Conservation (phyloP, 495 filamentous ascomycete genomes). For the Tetracladium setigerum region DNA sequence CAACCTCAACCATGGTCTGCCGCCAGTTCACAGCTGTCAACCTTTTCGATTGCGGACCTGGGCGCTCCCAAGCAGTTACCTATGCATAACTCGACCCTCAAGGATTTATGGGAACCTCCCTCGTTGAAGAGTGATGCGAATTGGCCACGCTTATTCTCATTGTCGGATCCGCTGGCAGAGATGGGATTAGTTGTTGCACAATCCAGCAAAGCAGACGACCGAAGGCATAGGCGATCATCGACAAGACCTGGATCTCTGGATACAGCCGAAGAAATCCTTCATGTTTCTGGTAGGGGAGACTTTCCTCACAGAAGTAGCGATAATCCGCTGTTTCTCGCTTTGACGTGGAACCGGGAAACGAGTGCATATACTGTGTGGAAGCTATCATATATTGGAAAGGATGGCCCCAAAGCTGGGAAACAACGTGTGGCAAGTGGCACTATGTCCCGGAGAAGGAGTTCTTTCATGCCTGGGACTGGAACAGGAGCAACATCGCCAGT, state of each 20-base stretch:
- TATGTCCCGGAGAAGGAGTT: slow-evolving; percentile 71
- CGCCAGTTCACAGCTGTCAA: slow-evolving; percentile 36
- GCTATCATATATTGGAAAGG: slow-evolving; percentile 56
- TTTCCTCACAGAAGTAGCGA: slow-evolving; percentile 14
- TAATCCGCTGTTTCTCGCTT: slow-evolving; percentile 59
- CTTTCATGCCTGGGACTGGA: slow-evolving; percentile 65
- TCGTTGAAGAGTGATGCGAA: slow-evolving; percentile 43
- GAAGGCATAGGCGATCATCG: slow-evolving; percentile 7
- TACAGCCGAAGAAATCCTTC: slow-evolving; percentile 69
- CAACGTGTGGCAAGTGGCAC: slow-evolving; percentile 35
- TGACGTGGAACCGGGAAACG: slow-evolving; percentile 70
- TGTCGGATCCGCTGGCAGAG: slow-evolving; percentile 83
- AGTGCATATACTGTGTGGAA: slow-evolving; percentile 75
- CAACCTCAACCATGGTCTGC: slow-evolving; percentile 40
- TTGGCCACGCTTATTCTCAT: slow-evolving; percentile 72
- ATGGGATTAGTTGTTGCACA: slow-evolving; percentile 71
- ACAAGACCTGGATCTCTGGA: slow-evolving; percentile 42
- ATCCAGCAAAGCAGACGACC: slow-evolving; percentile 20
- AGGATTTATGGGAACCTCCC: slow-evolving; percentile 40
- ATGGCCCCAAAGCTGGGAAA: slow-evolving; percentile 38
- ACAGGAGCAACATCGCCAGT: slow-evolving; percentile 79
- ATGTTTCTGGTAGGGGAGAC: slow-evolving; percentile 47
- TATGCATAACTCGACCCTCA: slow-evolving; percentile 34
- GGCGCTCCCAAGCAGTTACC: slow-evolving; percentile 42
- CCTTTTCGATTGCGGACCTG: slow-evolving; percentile 44